Evolutionary conservation across 208 protist species (phyloP), one percentile per base, ranked within the genome.

Genomic region (Jaenimonas drosophilae): DNA sequence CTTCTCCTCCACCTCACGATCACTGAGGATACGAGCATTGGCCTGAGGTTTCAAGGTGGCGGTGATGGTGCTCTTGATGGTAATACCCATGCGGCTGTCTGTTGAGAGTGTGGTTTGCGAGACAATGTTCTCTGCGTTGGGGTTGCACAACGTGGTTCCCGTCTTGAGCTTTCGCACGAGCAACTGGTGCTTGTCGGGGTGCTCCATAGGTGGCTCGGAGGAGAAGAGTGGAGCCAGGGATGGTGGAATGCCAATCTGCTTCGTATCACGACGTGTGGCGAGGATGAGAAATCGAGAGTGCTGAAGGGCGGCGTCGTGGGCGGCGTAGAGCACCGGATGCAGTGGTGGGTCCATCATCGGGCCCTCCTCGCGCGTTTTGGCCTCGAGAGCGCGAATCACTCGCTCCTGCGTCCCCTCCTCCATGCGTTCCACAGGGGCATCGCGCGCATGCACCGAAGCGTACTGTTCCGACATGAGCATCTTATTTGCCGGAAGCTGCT

Each of bases 151-250:
- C 3, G 48, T 17, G 29, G n/a, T 39, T 12, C 59, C 49, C 34
- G 59, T 39, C n/a, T 48, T 27, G 16, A 66, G 48, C 4, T 47
- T 50, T 30, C 68, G 72, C 29, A 60, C 54, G 17, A 70, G 40
- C 34, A 33, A 28, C 23, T 49, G 54, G 33, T 76, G 63, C 20
- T 59, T 60, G 41, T 91, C 82, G 2, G 78, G 78, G 37, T 82
- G 66, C 33, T 74, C 78, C 16, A 88, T 46, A 7, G 29, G 57
- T 1, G 82, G 82, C 58, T 91, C 78, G 24, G 64, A 68, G 12
- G 76, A 69, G 21, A 91, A 58, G 24, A 91, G 55, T 5, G 77
- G 75, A 5, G 76, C 76, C 4, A 88, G 49, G 6, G 77, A 60
- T 0, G 77, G 63, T 0, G 82, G 82, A 6, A 79, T 42, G n/a